Base-by-base conservation (phyloP, 345 rosid species). In the Syzygium jambos region DNA sequence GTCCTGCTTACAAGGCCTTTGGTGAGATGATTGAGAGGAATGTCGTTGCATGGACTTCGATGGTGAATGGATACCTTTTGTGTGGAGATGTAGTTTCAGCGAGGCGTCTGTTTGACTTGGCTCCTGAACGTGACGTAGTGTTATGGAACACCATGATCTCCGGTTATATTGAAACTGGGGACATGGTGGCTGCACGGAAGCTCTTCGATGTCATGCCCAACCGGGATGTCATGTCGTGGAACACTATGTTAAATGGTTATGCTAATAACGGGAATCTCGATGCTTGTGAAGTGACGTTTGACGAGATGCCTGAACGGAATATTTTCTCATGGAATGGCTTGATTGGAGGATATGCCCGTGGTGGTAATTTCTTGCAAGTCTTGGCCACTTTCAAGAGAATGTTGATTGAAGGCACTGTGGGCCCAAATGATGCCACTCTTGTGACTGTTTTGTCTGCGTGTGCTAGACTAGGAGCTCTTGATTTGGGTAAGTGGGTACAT, bases 151-250 rank as follows among this genome's bases (percentile, higher is more conserved):
- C 94, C 51, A 93, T 97, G 92, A 85, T 97, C 51, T 91, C 92
- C 0, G 99, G 96, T 84, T 96, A 94, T 86, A 95, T 93, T 25
- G 92, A 91, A 59, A n/a, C 12, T 49, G 94, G 96, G 87, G 94
- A 94, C 85, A 90, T 96, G 95, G 56, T 82, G 52, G 94, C 89
- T 84, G 98, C 98, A 46, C 89, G 87, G 84, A 91, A 92, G 89
- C 94, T 96, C 87, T 97, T 97, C 43, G 91, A 93, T 93, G 91
- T 15, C 85, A 95, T 94, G 95, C 96, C 96, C 5, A 88, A 88
- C 82, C 92, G 83, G 87, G 98, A 97, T 91, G 91, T 94, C 7
- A 97, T 97, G 95, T 94, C 96, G 7, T 96, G 99, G 99, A 96
- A 97, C 56, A 95, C 96, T 0, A 25, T 94, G 88, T 89, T 95